Evolutionary conservation across 768 basidiomycete species (phyloP).

Genomic region (Pulveroboletus sp.): DNA sequence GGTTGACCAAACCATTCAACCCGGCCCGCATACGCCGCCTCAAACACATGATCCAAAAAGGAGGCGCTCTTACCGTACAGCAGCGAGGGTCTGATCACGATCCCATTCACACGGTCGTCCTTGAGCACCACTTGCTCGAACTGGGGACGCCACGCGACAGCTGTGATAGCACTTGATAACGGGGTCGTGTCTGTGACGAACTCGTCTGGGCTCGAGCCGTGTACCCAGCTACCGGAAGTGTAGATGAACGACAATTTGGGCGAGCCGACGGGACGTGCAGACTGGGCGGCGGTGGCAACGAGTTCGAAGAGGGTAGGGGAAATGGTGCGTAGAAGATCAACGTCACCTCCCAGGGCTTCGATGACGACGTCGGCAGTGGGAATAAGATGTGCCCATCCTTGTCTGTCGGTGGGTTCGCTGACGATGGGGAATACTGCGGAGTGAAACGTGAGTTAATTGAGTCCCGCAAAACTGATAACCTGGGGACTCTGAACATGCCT

Average conservation of each 20-base stretch:
- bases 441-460: background rate
- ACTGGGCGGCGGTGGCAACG: slow-evolving; percentile 12
- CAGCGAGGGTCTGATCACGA: slow-evolving; percentile 32
- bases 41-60: slow-evolving; percentile 23
- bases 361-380: slow-evolving; percentile 21
- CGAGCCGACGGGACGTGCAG: slow-evolving; percentile 13
- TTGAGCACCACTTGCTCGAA: slow-evolving; percentile 16
- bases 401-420: slow-evolving; percentile 9
- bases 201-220: slow-evolving; percentile 17
- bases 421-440: slow-evolving; percentile 28
- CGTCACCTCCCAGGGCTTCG: slow-evolving; percentile 16
- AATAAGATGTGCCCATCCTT: slow-evolving; percentile 16
- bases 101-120: slow-evolving; percentile 26
- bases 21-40: slow-evolving; percentile 15
- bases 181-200: slow-evolving; percentile 20
- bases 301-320: slow-evolving; percentile 17
- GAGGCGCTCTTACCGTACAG: slow-evolving; percentile 31
- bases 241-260: slow-evolving; percentile 34
- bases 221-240: slow-evolving; percentile 32
- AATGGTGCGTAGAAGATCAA: slow-evolving; percentile 10
- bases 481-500: slow-evolving; percentile 4
- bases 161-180: slow-evolving; percentile 6
- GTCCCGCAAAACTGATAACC: no score
- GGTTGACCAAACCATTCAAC: slow-evolving; percentile 26
- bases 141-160: slow-evolving; percentile 21